Conservation (phyloP, 2,329 filamentous ascomycete species). For the Colletotrichum caudatum region DNA sequence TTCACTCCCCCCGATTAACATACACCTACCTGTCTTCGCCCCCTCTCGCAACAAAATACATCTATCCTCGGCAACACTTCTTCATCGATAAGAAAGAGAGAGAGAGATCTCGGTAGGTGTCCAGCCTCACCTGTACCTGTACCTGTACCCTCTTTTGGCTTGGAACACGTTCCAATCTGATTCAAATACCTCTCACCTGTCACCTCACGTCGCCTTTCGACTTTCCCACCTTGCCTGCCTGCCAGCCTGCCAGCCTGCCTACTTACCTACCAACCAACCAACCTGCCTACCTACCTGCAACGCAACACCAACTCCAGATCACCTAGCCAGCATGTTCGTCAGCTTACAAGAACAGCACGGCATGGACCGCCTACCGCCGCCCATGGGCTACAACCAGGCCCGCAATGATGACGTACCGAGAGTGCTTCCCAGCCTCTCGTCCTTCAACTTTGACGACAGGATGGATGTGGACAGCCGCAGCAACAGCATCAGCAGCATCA, state of each 20-base stretch:
- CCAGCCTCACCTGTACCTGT: neutral
- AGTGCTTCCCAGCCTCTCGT: conserved; percentile 36
- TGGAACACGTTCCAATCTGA: conserved; percentile 10
- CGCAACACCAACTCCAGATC: conserved; percentile 3
- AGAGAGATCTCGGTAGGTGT: conserved; percentile 10
- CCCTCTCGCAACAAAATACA: conserved; percentile 7
- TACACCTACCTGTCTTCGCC: conserved; percentile 19
- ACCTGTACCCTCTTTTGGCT: neutral
- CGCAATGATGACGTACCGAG: conserved; percentile 31
- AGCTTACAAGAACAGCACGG: conserved; percentile 34
- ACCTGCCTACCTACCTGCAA: neutral
- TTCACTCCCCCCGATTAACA: conserved; percentile 20
- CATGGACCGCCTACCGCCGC: conserved; percentile 34
- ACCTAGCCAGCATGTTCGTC: conserved; percentile 36
- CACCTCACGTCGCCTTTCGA: neutral
- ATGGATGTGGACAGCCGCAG: conserved; percentile 28
- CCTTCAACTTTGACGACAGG: conserved; percentile 37
- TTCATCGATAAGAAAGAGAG: conserved; percentile 30
- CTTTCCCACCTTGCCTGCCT: neutral
- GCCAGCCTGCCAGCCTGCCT: neutral
- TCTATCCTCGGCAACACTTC: conserved; percentile 22
- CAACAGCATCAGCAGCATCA: neutral
- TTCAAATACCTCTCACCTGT: neutral
- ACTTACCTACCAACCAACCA: no score
- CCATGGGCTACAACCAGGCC: conserved; percentile 19